Conservation (phyloP, 345 rosid genomes). For the Mercurialis annua region DNA sequence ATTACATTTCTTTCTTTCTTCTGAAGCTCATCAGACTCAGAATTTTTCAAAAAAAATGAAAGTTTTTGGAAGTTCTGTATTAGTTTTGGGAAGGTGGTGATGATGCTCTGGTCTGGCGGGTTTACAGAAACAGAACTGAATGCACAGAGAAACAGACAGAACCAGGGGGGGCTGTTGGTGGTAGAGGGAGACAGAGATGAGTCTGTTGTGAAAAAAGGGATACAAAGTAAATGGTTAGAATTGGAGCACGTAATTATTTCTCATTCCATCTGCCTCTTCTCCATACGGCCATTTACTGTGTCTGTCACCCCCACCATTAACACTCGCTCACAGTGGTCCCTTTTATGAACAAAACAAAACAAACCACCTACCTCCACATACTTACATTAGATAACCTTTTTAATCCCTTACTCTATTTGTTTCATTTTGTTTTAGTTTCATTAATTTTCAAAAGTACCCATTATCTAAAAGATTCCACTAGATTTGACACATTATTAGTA, state of each 20-base stretch:
- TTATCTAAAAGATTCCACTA: background rate
- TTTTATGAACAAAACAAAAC: no score
- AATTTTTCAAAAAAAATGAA: background rate
- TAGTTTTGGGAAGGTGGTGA: slow-evolving; percentile 27
- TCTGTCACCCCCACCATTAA: slow-evolving; percentile 11
- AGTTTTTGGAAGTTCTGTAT: slow-evolving; percentile 10
- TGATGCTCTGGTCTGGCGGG: slow-evolving; percentile 13
- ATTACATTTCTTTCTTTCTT: slow-evolving; percentile 15
- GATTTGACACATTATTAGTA: slow-evolving; percentile 6
- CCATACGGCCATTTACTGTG: slow-evolving; percentile 18
- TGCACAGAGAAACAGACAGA: slow-evolving; percentile 25
- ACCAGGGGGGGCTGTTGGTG: slow-evolving; percentile 30
- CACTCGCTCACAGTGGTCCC: slow-evolving; percentile 38
- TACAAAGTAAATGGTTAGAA: slow-evolving; percentile 50
- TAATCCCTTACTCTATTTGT: no score
- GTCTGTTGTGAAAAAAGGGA: slow-evolving; percentile 42
- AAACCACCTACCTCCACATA: slow-evolving; percentile 21
- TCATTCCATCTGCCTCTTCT: slow-evolving; percentile 48
- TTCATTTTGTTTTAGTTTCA: background rate
- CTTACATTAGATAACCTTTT: slow-evolving; percentile 22
- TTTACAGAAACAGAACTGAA: no score
- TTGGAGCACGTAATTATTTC: slow-evolving; percentile 51
- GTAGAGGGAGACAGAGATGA: slow-evolving; percentile 43
- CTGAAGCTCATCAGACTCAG: slow-evolving; percentile 19
- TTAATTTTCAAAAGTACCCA: background rate